phyloP scores from a whole-genome alignment of 495 filamentous ascomycete species.

The Hypoxylon crocopeplum region DNA sequence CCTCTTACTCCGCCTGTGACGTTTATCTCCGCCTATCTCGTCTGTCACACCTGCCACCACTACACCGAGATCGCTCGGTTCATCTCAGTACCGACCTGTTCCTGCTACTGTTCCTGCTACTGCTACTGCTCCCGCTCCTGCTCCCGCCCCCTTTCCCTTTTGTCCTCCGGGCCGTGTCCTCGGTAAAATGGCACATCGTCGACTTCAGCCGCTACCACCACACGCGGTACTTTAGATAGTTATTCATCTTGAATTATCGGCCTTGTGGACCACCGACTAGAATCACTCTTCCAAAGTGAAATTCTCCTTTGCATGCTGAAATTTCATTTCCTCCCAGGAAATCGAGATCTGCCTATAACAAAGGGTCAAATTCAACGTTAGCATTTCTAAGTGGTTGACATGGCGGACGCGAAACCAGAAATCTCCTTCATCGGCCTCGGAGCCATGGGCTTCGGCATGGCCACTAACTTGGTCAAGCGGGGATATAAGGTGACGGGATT shows the following conservation, averaged over 20 bases:
- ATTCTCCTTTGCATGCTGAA: too few species aligned
- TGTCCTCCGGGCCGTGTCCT: background rate
- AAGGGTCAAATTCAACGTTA: background rate
- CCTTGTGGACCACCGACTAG: too few species aligned
- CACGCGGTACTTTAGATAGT: too few species aligned
- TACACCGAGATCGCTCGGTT: constrained; percentile 28
- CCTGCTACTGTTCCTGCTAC: background rate
- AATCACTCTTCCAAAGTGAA: too few species aligned
- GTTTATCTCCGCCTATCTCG: background rate
- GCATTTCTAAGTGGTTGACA: constrained; percentile 6
- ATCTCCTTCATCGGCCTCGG: constrained; percentile 84
- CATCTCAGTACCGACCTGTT: constrained; percentile 12
- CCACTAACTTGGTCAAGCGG: constrained; percentile 73
- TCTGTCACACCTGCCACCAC: too few species aligned
- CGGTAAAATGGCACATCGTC: constrained; percentile 5
- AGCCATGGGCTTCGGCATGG: constrained; percentile 91
- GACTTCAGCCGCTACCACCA: constrained; percentile 29
- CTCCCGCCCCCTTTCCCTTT: constrained; percentile 9
- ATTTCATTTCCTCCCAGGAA: too few species aligned
- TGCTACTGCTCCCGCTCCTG: background rate
- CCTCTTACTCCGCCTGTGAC: background rate
- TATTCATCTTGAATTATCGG: constrained; percentile 4
- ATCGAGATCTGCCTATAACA: too few species aligned
- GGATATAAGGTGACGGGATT: constrained; percentile 75
- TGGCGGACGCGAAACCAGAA: constrained; percentile 54